Conservation (phyloP, 192 early-diverging fungal species). For the Backusella macrospora region DNA sequence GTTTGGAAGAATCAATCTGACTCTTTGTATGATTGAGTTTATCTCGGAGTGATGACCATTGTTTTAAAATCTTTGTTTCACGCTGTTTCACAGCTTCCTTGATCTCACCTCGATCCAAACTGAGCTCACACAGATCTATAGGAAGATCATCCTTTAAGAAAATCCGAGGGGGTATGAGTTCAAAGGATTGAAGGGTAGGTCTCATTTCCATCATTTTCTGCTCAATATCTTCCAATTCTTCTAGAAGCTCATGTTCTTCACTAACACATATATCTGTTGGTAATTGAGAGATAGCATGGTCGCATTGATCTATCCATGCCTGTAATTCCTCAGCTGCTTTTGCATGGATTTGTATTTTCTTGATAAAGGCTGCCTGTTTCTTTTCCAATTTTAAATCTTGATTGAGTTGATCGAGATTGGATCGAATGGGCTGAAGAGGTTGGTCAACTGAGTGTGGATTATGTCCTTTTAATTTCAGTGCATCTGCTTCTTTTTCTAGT, state of each 20-base stretch:
- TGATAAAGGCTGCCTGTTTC: constrained; percentile 25
- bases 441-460: not conserved
- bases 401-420: constrained; percentile 3
- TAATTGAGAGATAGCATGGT: constrained; percentile 17
- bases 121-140: not conserved
- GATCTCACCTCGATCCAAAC: constrained; percentile 9
- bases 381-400: constrained; percentile 22
- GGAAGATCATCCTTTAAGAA: constrained; percentile 13
- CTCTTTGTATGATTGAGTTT: constrained; percentile 18
- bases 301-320: constrained; percentile 32
- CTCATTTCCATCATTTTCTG: constrained; percentile 24
- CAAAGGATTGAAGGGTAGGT: constrained; percentile 27
- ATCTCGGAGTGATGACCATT: constrained; percentile 38
- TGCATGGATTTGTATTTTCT: constrained; percentile 30
- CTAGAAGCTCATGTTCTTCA: constrained; percentile 28
- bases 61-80: constrained; percentile 29
- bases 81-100: constrained; percentile 27
- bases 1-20: constrained; percentile 23
- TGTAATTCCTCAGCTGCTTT: constrained; percentile 33
- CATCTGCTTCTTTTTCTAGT: not conserved
- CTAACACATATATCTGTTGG: constrained; percentile 19
- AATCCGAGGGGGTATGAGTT: constrained; percentile 21
- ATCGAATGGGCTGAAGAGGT: not conserved
- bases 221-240: constrained; percentile 24
- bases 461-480: constrained; percentile 1